Percentiles rank a stretch among this genome's conserved stretches.
phyloP scores from a whole-genome alignment of 1,284 basidiomycete species.

The Austropuccinia psidii region DNA sequence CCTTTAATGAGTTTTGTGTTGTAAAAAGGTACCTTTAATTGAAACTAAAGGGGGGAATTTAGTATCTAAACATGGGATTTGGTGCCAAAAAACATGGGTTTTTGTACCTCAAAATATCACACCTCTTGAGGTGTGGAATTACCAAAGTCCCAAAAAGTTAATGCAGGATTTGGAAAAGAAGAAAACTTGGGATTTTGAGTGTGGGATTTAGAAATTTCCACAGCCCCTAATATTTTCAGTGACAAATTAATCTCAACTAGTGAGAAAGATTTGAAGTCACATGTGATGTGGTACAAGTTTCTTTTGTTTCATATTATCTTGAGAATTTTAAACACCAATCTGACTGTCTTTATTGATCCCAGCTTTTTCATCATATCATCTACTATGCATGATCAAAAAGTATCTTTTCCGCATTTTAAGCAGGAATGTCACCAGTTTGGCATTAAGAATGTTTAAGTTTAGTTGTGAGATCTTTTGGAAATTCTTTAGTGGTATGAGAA shows the following conservation, averaged over 20 bases:
- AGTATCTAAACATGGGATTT: too few species aligned
- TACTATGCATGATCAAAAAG: conserved; percentile 78
- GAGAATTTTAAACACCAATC: conserved; percentile 79
- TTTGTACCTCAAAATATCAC: too few species aligned
- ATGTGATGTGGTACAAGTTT: conserved; percentile 89
- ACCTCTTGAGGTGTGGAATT: too few species aligned
- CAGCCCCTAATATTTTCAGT: not conserved
- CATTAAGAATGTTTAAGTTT: conserved; percentile 93
- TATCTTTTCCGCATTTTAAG: conserved; percentile 89
- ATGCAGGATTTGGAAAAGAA: too few species aligned
- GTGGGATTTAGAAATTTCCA: too few species aligned
- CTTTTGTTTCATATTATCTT: conserved; percentile 84
- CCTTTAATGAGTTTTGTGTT: too few species aligned
- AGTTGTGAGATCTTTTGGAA: conserved; percentile 99
- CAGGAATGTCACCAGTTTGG: conserved; percentile 88
- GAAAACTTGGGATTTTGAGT: too few species aligned
- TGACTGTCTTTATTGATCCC: conserved; percentile 76
- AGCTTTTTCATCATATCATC: conserved; percentile 77
- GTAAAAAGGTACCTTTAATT: too few species aligned
- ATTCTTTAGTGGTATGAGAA: conserved; percentile 82
- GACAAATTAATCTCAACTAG: conserved; percentile 50
- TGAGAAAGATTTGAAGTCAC: conserved; percentile 83
- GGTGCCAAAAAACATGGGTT: too few species aligned
- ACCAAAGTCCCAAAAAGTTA: too few species aligned
- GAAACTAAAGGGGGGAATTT: too few species aligned